A percentile compares a stretch with the other conserved stretches of the same genome.
These are phyloP conservation scores for Phalaenopsis equestris DNA, from an alignment of 106 monocot genomes.

Conservation along the genomic window DNA sequence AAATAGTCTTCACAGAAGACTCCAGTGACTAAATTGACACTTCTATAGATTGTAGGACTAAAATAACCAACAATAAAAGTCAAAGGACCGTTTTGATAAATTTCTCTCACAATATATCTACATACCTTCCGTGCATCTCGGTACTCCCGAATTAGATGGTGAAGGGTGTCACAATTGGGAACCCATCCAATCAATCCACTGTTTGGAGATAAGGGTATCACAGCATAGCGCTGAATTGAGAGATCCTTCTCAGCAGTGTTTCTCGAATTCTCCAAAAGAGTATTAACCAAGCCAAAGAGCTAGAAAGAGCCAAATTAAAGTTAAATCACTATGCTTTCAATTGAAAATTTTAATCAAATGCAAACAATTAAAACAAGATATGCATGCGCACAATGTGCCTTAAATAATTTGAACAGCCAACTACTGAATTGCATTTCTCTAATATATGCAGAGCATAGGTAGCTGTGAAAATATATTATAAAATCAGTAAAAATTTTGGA, in stretches of 20 bases:
- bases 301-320: slow-evolving; percentile 17
- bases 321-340: neutral
- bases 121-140: slow-evolving; percentile 90
- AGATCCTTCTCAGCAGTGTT: slow-evolving; percentile 95
- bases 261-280: slow-evolving; percentile 91
- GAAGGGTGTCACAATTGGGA: slow-evolving; percentile 94
- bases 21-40: too few relatives aligned
- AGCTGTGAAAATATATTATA: too few relatives aligned
- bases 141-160: slow-evolving; percentile 90
- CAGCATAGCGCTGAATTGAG: slow-evolving; percentile 92
- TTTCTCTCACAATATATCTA: neutral
- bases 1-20: too few relatives aligned
- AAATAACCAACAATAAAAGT: too few relatives aligned
- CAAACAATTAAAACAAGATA: neutral
- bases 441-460: neutral
- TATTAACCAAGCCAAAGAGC: slow-evolving; percentile 98
- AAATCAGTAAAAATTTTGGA: neutral
- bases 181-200: slow-evolving; percentile 99
- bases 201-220: slow-evolving; percentile 95
- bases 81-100: too few relatives aligned
- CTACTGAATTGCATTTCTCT: neutral
- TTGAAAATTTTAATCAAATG: neutral
- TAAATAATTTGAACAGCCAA: neutral
- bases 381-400: neutral
- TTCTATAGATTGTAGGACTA: too few relatives aligned